phyloP scores from a whole-genome alignment of 2,329 filamentous ascomycete species.

The Trichoderma atrobrunneum region DNA sequence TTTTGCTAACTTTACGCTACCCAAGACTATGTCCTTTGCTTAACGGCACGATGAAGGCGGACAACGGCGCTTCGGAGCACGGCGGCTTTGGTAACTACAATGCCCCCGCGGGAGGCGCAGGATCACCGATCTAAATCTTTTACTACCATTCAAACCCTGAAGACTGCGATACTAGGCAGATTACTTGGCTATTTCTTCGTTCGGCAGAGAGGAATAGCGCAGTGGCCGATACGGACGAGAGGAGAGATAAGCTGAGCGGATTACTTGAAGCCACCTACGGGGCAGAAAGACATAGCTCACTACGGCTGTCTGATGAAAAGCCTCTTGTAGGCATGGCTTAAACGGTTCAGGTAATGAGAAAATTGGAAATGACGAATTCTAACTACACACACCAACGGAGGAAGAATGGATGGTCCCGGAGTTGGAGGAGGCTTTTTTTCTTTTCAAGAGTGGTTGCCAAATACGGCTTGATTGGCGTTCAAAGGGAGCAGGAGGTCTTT shows the following conservation, averaged over 20 bases:
- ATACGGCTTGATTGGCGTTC: background rate
- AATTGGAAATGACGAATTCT: background rate
- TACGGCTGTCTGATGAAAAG: background rate
- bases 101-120: slow-evolving; percentile 35
- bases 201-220: background rate
- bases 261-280: background rate
- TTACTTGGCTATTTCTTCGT: background rate
- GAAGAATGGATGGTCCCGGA: background rate
- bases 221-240: background rate
- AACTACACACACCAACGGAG: background rate
- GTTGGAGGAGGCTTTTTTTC: background rate
- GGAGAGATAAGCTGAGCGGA: background rate
- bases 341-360: background rate
- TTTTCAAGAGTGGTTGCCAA: background rate
- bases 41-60: slow-evolving; percentile 73
- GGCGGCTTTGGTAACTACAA: slow-evolving; percentile 58
- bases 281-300: background rate
- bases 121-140: slow-evolving; percentile 32
- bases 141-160: background rate
- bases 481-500: background rate
- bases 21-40: slow-evolving; percentile 77
- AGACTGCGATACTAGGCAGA: background rate
- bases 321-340: background rate
- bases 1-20: slow-evolving; percentile 23
- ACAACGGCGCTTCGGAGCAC: slow-evolving; percentile 54